A percentile compares a stretch with the other conserved stretches of the same genome.
phyloP scores from a whole-genome alignment of 352 stramenopile species.

The Pythium oligandrum region DNA sequence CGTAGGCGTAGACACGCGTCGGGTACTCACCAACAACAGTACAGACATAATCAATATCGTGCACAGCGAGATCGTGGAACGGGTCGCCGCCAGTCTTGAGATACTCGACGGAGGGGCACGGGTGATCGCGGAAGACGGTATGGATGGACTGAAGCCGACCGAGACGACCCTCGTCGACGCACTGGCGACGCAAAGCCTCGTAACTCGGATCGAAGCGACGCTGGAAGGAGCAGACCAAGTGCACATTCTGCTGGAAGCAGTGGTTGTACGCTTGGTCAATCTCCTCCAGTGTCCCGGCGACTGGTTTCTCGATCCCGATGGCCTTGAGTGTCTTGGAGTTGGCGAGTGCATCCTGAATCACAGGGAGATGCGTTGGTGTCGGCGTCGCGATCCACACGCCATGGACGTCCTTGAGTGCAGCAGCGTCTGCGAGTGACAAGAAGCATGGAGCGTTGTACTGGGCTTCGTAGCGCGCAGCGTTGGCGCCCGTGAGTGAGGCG shows the following conservation, averaged over 20 bases:
- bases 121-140: constrained; percentile 89
- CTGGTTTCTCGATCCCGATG: constrained; percentile 77
- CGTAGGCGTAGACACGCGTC: constrained; percentile 77
- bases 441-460: constrained; percentile 46
- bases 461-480: constrained; percentile 20
- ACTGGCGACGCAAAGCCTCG: constrained; percentile 35
- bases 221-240: constrained; percentile 90
- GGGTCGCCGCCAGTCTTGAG: constrained; percentile 84
- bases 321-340: constrained; percentile 15
- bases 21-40: constrained; percentile 71
- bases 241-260: constrained; percentile 42
- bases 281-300: constrained; percentile 45
- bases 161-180: constrained; percentile 41
- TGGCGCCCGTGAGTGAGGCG: constrained; percentile 19
- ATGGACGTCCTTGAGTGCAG: constrained; percentile 25
- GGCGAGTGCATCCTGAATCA: constrained; percentile 29
- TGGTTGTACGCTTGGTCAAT: constrained; percentile 56
- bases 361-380: constrained; percentile 57
- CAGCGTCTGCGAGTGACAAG: constrained; percentile 26
- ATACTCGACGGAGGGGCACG: constrained; percentile 84
- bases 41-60: constrained; percentile 92
- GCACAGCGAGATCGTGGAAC: constrained; percentile 88
- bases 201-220: constrained; percentile 90
- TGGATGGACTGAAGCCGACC: constrained; percentile 76
- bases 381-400: constrained; percentile 76